phyloP scores from a whole-genome alignment of 352 stramenopile species.

The Phytophthora vignae region DNA sequence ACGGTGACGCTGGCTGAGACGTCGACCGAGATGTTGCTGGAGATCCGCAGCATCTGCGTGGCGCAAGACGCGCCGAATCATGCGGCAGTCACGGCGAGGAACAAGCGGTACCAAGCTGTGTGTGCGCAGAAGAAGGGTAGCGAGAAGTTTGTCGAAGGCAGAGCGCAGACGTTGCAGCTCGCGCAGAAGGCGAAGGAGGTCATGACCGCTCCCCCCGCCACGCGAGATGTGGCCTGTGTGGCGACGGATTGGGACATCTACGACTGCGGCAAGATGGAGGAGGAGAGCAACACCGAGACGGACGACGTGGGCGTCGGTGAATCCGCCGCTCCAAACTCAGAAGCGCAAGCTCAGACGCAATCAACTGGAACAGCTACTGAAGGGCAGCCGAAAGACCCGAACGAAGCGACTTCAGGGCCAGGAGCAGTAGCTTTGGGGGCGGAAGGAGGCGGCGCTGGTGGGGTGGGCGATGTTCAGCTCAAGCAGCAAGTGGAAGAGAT shows the following conservation, averaged over 20 bases:
- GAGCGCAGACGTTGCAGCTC: slow-evolving; percentile 76
- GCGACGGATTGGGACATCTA: slow-evolving; percentile 91
- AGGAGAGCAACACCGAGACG: slow-evolving; percentile 37
- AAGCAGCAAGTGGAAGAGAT: slow-evolving; percentile 86
- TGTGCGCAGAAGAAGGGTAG: slow-evolving; percentile 81
- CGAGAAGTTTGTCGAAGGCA: slow-evolving; percentile 77
- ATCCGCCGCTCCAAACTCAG: not conserved
- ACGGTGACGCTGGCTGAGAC: slow-evolving; percentile 69
- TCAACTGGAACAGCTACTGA: slow-evolving; percentile 19
- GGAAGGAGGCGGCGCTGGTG: slow-evolving; percentile 25
- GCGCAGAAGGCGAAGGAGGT: slow-evolving; percentile 86
- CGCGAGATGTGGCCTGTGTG: slow-evolving; percentile 70
- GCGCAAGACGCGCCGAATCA: slow-evolving; percentile 63
- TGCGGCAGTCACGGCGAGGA: slow-evolving; percentile 49
- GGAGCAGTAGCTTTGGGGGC: slow-evolving; percentile 12
- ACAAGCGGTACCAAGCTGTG: slow-evolving; percentile 69
- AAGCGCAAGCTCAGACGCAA: slow-evolving; percentile 16
- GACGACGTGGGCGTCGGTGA: slow-evolving; percentile 30
- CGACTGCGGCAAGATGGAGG: slow-evolving; percentile 55
- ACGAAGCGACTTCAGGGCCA: slow-evolving; percentile 8
- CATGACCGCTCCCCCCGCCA: slow-evolving; percentile 82
- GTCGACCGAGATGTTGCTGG: slow-evolving; percentile 67
- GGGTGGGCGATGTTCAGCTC: slow-evolving; percentile 63
- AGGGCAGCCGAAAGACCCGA: slow-evolving; percentile 22
- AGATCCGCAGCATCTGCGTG: slow-evolving; percentile 76